Evolutionary conservation across 179 eudicot genomes (phyloP), one percentile per base, ranked within the genome.

Genomic region (Heliamphora pulchella): DNA sequence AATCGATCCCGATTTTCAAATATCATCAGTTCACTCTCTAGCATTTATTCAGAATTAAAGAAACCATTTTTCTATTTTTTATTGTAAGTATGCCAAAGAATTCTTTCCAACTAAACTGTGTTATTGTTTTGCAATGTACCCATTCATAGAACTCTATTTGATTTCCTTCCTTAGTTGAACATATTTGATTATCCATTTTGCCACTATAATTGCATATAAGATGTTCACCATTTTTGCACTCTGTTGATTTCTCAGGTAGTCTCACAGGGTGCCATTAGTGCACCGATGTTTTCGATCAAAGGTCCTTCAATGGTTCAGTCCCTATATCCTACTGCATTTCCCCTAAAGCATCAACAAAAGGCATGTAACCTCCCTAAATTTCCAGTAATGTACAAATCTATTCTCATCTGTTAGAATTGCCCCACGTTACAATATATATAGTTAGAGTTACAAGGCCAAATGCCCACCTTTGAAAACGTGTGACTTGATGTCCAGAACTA

Each of bases 321-420:
- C 51, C 59, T 66, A 66, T 95, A 93, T 82, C 98, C 98, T 0
- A 92, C 98, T 44, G 98, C 99, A 18, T 94, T 96, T 63, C 99
- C 99, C 57, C 85, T 96, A 41, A 96, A 96, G 85, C 98, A 96
- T 87, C 99, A 96, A 80, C 98, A 96, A 68, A 96, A 96, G 98
- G 97, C 94, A 44, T 58, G 69, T 18, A 31, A 55, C 57, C 57
- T 17, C 22, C 20, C 55, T 46, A 58, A 39, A 47, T 74, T 57
- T 31, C 70, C 73, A 61, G 41, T 5, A 57, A 2, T 17, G 53
- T 70, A 47, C 31, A 31, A 31, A 31, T 31, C 31, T 31, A 31
- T 31, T 31, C 31, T 31, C 31, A 31, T 31, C 31, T 31, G 31
- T 31, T 31, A 31, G 31, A 31, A 31, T 31, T 31, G 31, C 31